phyloP scores from a whole-genome alignment of 169 alveolate species.

The Cryptosporidium xiaoi region DNA sequence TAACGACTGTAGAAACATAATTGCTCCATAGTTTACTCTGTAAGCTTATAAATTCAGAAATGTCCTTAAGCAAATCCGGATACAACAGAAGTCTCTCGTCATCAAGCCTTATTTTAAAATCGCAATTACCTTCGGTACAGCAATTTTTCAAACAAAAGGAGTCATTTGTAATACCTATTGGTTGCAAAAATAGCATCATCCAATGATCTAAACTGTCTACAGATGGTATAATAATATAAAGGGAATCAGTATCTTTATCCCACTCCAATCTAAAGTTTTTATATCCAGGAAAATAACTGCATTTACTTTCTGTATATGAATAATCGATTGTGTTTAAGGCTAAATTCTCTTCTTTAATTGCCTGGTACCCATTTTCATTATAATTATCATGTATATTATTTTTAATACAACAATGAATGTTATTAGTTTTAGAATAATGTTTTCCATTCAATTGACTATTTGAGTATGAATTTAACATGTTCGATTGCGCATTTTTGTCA shows the following conservation, averaged over 20 bases:
- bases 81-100: slow-evolving; percentile 64
- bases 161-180: slow-evolving; percentile 63
- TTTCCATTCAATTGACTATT: slow-evolving; percentile 8
- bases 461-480: not conserved
- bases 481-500: too few species aligned
- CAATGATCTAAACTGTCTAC: slow-evolving; percentile 73
- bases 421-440: not conserved
- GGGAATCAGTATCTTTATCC: slow-evolving; percentile 45
- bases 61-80: slow-evolving; percentile 66
- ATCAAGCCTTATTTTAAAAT: slow-evolving; percentile 61
- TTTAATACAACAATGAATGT: not conserved
- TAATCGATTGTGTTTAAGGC: not conserved
- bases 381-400: not conserved
- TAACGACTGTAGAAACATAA: slow-evolving; percentile 5
- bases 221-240: slow-evolving; percentile 56
- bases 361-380: not conserved
- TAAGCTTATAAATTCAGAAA: slow-evolving; percentile 24
- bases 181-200: slow-evolving; percentile 72
- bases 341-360: not conserved
- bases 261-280: slow-evolving; percentile 64
- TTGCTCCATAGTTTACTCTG: slow-evolving; percentile 29
- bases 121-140: slow-evolving; percentile 29
- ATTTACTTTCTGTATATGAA: not conserved
- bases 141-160: slow-evolving; percentile 35
- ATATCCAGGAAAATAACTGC: not conserved